Conservation (phyloP, 163 green algal genomes). For the Coccomyxa subellipsoidea region DNA sequence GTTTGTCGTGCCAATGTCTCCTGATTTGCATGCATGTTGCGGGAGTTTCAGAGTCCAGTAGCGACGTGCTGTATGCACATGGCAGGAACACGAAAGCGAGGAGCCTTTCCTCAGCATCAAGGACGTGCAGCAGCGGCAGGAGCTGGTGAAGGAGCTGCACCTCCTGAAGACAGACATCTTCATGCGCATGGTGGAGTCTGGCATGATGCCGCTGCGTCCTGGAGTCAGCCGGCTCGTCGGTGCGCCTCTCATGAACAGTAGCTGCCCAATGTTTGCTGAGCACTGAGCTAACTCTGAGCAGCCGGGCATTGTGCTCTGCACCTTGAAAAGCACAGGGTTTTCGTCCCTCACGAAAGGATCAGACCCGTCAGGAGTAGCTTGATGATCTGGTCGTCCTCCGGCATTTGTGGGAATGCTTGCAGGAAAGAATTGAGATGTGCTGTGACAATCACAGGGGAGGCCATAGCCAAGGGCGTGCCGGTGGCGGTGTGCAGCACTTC, state of each 20-base stretch:
- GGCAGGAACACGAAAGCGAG: slow-evolving; percentile 48
- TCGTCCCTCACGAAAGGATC: no score
- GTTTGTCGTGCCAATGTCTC: no score
- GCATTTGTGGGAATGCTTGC: no score
- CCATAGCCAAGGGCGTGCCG: slow-evolving; percentile 72
- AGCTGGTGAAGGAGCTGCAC: slow-evolving; percentile 87
- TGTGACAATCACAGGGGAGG: slow-evolving; percentile 75
- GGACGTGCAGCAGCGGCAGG: slow-evolving; percentile 56
- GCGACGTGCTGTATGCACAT: neutral
- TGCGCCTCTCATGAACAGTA: neutral
- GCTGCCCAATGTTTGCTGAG: no score
- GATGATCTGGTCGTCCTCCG: no score
- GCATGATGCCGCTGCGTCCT: slow-evolving; percentile 86
- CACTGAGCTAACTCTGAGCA: no score
- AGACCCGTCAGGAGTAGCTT: no score
- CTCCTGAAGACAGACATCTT: slow-evolving; percentile 94
- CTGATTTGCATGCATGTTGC: no score
- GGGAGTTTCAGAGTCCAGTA: no score
- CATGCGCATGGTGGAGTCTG: slow-evolving; percentile 87
- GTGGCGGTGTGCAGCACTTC: slow-evolving; percentile 97
- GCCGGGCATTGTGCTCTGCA: no score
- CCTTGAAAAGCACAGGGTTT: no score
- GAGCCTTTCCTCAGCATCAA: slow-evolving; percentile 64
- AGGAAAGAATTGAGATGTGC: no score
- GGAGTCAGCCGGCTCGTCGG: slow-evolving; percentile 76